Percentiles rank a stretch among this genome's conserved stretches.
phyloP scores from a whole-genome alignment of 495 filamentous ascomycete species.

The Hyaloscypha bicolor region DNA sequence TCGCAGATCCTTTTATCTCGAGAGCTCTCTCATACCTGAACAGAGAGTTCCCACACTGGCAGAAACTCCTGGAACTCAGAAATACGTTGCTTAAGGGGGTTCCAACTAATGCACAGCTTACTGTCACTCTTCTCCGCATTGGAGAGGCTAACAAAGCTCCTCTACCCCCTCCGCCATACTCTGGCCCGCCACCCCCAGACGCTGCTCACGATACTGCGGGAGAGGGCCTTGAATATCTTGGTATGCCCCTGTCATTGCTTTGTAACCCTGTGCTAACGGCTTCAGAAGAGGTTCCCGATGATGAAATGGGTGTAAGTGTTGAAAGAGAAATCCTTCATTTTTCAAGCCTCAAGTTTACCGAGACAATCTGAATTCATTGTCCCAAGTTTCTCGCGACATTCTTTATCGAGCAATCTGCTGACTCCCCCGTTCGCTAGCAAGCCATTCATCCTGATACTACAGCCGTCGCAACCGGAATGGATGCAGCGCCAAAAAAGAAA shows the following conservation, averaged over 20 bases:
- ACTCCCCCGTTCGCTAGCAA: not conserved
- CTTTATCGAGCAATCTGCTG: too few species aligned
- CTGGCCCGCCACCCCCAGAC: conserved; percentile 54
- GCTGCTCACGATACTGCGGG: conserved; percentile 48
- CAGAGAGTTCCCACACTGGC: conserved; percentile 70
- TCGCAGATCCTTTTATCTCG: conserved; percentile 74
- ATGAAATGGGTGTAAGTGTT: conserved; percentile 38
- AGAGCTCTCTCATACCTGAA: conserved; percentile 64
- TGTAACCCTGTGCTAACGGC: conserved; percentile 13
- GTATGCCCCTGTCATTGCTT: conserved; percentile 16
- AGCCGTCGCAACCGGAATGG: conserved; percentile 5
- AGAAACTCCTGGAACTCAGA: conserved; percentile 56
- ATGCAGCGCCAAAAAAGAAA: conserved; percentile 21
- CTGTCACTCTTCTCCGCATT: conserved; percentile 81
- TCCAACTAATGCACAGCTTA: conserved; percentile 86
- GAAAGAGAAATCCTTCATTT: too few species aligned
- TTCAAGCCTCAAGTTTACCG: too few species aligned
- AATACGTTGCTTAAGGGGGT: conserved; percentile 81
- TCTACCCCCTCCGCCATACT: conserved; percentile 73
- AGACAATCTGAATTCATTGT: too few species aligned
- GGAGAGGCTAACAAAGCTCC: conserved; percentile 84
- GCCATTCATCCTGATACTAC: conserved; percentile 46
- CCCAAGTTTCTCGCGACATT: too few species aligned
- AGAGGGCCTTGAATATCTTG: conserved; percentile 40
- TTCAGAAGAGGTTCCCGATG: conserved; percentile 39